Conservation (phyloP, 441 rosid genomes). For the Corymbia calophylla region DNA sequence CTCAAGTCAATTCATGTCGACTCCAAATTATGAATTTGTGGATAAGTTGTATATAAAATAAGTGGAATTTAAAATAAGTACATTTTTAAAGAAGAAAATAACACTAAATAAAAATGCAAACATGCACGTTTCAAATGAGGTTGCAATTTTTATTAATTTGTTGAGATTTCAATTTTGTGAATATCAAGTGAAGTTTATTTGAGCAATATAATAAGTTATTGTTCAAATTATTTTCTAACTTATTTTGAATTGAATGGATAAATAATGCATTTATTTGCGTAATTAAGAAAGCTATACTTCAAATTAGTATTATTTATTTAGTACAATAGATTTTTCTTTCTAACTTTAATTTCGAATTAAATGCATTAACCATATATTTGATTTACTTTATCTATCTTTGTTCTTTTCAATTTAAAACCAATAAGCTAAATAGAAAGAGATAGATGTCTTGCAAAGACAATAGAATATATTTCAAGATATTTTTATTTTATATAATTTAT, state of each 20-base stretch:
- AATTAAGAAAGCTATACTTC: neutral
- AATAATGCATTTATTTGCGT: neutral
- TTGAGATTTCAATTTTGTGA: neutral
- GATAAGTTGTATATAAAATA: neutral
- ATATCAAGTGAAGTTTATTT: neutral
- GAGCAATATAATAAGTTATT: neutral
- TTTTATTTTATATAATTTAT: neutral
- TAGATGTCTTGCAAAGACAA: neutral
- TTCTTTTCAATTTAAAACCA: neutral
- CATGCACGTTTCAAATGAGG: neutral
- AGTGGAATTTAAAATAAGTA: neutral
- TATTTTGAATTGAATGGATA: neutral
- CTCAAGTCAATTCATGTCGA: neutral
- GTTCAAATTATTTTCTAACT: neutral
- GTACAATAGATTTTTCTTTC: neutral
- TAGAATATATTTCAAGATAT: neutral
- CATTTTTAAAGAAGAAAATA: neutral
- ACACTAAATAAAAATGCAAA: neutral
- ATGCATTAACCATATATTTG: neutral
- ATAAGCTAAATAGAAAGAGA: neutral
- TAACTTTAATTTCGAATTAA: neutral
- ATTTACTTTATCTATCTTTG: neutral
- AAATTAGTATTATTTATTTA: neutral
- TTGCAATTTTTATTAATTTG: neutral
- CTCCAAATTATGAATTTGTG: neutral